These are phyloP conservation scores for Lantana camara DNA, from an alignment of 257 asterid genomes.

Conservation along the genomic window DNA sequence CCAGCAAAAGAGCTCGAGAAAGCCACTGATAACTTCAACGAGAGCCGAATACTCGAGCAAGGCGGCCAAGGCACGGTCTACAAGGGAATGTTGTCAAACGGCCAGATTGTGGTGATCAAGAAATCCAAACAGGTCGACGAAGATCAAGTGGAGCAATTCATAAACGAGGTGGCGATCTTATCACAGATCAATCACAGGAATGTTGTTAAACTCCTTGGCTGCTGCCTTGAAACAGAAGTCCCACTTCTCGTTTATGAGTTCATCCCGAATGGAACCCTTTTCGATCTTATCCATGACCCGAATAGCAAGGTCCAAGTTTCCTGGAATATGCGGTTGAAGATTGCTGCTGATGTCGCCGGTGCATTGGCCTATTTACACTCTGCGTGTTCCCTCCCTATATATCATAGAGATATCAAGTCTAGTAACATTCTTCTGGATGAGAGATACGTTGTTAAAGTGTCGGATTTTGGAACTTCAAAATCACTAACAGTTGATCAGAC, in stretches of 20 bases:
- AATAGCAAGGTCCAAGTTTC: conserved; percentile 23
- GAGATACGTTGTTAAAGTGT: conserved; percentile 33
- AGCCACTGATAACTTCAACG: conserved; percentile 25
- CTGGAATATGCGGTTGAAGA: conserved; percentile 41
- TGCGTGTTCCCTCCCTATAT: conserved; percentile 34
- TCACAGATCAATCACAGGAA: conserved; percentile 41
- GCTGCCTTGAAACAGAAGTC: conserved; percentile 33
- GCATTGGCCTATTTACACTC: conserved; percentile 43
- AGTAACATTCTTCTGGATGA: conserved; percentile 42
- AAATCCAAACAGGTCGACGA: neutral
- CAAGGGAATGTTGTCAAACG: neutral
- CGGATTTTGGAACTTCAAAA: too few species aligned
- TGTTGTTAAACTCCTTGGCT: conserved; percentile 39
- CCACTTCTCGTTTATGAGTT: conserved; percentile 40
- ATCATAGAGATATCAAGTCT: conserved; percentile 47
- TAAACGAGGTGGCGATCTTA: conserved; percentile 13
- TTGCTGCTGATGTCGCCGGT: conserved; percentile 37
- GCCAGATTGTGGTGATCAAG: neutral
- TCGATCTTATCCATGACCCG: conserved; percentile 30
- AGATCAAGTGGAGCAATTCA: neutral
- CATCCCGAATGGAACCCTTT: conserved; percentile 37
- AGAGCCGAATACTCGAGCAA: neutral
- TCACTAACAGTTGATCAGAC: too few species aligned
- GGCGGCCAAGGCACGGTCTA: neutral
- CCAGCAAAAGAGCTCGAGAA: conserved; percentile 11